Evolutionary conservation across 208 protist genomes (phyloP), one percentile per base, ranked within the genome.

Genomic region (Acanthamoeba lenticulata): DNA sequence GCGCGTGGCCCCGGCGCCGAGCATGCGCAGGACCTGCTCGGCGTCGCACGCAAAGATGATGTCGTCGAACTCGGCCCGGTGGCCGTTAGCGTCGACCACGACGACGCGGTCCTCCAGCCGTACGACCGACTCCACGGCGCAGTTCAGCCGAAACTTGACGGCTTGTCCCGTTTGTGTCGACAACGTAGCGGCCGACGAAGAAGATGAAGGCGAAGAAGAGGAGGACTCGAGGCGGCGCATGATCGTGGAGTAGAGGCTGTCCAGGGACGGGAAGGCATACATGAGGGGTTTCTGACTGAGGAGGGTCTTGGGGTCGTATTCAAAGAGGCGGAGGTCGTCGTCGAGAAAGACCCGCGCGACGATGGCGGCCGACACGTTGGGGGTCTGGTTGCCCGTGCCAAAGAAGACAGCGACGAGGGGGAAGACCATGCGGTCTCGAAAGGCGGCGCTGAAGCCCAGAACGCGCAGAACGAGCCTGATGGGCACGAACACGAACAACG

Each of bases 341-440:
- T 94, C 88, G 49, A 94, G 72, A n/a, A 92, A 94, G 32, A 94
- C 88, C n/a, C 88, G 77, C 34, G 93, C 88, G 72, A 94, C 52
- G 32, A 94, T 90, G 81, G 83, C 79, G 36, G 93, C 47, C 21
- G 93, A 94, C 36, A 94, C 93, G 57, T 49, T 55, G 67, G 55
- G 86, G 45, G 93, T 94, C 72, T 94, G 93, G 36, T 94, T 94
- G 29, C 93, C 93, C 24, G 93, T 94, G 7, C 93, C 93, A 47
- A 94, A 94, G 93, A 94, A 94, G 62, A 94, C 45, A 1, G 93
- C 93, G 44, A 77, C 57, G 32, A 94, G 69, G 9, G 93, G 93
- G 49, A 89, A 81, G 3, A 92, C 93, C 93, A 94, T 93, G 7
- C 47, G 42, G 44, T 94, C 60, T n/a, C 47, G 42, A 85, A 94